Evolutionary conservation across 208 protist species (phyloP), one percentile per base, ranked within the genome.

Genomic region (Histomonas meleagridis): DNA sequence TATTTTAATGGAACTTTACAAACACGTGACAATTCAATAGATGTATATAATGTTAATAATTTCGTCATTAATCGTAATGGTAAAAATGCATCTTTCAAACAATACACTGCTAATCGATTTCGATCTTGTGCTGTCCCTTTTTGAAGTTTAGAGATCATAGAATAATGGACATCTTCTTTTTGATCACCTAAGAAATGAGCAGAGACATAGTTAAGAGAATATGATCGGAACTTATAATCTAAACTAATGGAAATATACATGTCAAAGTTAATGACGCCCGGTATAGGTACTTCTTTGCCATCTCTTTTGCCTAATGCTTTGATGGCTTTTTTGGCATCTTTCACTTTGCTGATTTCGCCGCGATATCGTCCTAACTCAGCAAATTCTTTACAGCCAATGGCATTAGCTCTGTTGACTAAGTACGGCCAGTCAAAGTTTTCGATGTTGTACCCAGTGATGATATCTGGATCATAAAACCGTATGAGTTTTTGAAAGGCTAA

Each of bases 141-240:
- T 92, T 98, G 96, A 21, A 95, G 91, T 14, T 93, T 92, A 95
- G 92, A 93, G 55, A 99, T 99, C 92, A 98, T 99, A 43, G 96
- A 97, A 95, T 99, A 97, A 91, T 99, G 98, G 12, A 99, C 98
- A 93, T 99, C 98, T 93, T 99, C 98, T 94, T 99, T 99, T 93
- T 99, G 98, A 93, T 99, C 97, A 0, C 96, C 96, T 21, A 99
- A 95, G 92, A 99, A 99, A 90, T 98, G 94, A 91, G 97, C 95
- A 0, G 97, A 98, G 43, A 99, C 98, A 53, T 95, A 95, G 94
- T 99, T 99, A 62, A 99, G 95, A 10, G 97, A 97, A 94, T 99
- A 99, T 14, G 97, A 99, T 57, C 97, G 96, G n/a, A 99, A 95
- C 94, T 99, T 99, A 95, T 98, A 96, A 93, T 99, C 97, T 7